phyloP scores from a whole-genome alignment of 2,329 filamentous ascomycete species.

The Colletotrichum aenigma region DNA sequence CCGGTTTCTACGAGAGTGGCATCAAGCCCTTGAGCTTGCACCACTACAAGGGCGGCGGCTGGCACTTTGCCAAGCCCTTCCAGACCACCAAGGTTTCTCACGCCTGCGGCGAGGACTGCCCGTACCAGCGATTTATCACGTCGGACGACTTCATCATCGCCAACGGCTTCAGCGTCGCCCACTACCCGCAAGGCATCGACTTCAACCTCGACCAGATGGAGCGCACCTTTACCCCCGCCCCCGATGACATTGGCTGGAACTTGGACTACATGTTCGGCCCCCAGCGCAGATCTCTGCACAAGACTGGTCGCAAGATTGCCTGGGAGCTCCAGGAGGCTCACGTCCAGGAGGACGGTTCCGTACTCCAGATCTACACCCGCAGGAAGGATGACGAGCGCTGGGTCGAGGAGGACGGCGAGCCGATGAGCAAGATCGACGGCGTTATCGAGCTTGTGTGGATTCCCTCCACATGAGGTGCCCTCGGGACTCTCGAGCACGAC shows the following conservation, averaged over 20 bases:
- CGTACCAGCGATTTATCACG: slow-evolving; percentile 62
- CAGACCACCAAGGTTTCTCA: slow-evolving; percentile 62
- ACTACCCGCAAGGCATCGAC: slow-evolving; percentile 57
- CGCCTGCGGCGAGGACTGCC: slow-evolving; percentile 65
- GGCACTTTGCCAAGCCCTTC: slow-evolving; percentile 58
- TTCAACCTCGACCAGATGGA: slow-evolving; percentile 56
- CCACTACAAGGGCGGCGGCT: slow-evolving; percentile 66
- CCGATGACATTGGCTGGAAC: slow-evolving; percentile 53
- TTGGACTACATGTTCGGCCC: slow-evolving; percentile 57
- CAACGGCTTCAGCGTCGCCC: slow-evolving; percentile 63
- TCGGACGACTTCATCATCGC: slow-evolving; percentile 59
- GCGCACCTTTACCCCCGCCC: slow-evolving; percentile 55
- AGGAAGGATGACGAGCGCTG: slow-evolving; percentile 58
- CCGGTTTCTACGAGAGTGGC: slow-evolving; percentile 68
- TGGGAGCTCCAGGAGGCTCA: slow-evolving; percentile 59
- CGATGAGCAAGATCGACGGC: slow-evolving; percentile 59
- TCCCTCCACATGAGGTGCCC: slow-evolving; percentile 29
- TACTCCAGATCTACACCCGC: slow-evolving; percentile 58
- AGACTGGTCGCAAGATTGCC: slow-evolving; percentile 55
- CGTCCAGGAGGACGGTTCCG: slow-evolving; percentile 51
- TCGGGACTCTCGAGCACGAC: slow-evolving; percentile 2
- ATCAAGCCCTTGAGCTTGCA: slow-evolving; percentile 65
- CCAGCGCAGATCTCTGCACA: slow-evolving; percentile 49
- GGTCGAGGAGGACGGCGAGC: slow-evolving; percentile 47
- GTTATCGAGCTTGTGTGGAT: slow-evolving; percentile 64